A percentile compares a stretch with the other conserved stretches of the same genome.
phyloP scores from a whole-genome alignment of 805 yeast species.

The Candida andamanensis region DNA sequence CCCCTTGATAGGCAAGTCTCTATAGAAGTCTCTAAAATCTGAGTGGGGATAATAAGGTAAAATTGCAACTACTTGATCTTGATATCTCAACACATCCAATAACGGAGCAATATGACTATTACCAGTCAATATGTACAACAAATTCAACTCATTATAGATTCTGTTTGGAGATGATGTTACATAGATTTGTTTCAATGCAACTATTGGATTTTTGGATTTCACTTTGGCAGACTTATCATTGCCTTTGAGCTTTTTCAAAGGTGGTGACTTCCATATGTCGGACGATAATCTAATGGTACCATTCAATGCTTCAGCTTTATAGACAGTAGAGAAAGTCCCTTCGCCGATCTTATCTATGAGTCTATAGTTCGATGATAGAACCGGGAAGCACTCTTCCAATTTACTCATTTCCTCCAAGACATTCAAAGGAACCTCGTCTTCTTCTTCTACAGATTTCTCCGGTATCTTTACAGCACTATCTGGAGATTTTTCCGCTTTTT shows the following conservation, averaged over 20 bases:
- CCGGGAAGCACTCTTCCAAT: constrained; percentile 51
- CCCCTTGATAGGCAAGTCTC: constrained; percentile 74
- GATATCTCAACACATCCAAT: constrained; percentile 77
- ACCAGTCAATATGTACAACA: constrained; percentile 65
- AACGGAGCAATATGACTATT: constrained; percentile 80
- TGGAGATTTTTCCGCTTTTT: background rate
- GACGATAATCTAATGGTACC: constrained; percentile 33
- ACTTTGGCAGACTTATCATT: constrained; percentile 13
- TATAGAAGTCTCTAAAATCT: constrained; percentile 82
- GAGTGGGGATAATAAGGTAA: constrained; percentile 87
- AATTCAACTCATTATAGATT: constrained; percentile 79
- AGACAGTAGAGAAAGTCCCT: constrained; percentile 61
- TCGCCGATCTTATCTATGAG: constrained; percentile 59
- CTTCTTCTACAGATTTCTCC: constrained; percentile 19
- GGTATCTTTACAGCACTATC: constrained; percentile 5
- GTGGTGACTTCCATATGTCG: constrained; percentile 44
- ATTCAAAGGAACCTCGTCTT: constrained; percentile 48
- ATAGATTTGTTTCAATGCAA: constrained; percentile 89
- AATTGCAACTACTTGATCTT: constrained; percentile 91
- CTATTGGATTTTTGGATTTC: constrained; percentile 41
- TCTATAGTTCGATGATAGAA: constrained; percentile 43
- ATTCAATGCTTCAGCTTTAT: constrained; percentile 52
- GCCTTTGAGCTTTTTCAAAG: constrained; percentile 22
- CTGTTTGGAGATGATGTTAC: constrained; percentile 94
- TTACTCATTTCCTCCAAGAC: constrained; percentile 54